These are phyloP conservation scores for Coniochaeta prunicola DNA, from an alignment of 2,329 filamentous ascomycete species.

Conservation along the genomic window DNA sequence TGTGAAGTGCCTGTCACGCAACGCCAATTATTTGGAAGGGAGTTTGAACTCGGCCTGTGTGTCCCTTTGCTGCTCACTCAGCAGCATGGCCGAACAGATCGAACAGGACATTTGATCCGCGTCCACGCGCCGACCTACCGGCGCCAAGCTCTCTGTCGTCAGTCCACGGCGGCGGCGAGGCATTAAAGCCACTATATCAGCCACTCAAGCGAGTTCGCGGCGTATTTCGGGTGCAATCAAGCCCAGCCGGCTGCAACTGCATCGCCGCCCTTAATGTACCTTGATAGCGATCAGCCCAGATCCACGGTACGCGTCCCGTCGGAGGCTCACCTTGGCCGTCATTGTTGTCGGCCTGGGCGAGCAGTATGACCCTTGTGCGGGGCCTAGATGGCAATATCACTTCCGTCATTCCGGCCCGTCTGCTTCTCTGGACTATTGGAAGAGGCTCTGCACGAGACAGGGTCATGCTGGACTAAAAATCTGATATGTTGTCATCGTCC, in stretches of 20 bases:
- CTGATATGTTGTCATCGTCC: background rate
- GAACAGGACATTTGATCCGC: background rate
- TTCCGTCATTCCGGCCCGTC: background rate
- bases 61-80: background rate
- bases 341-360: background rate
- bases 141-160: background rate
- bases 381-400: background rate
- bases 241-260: background rate
- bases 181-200: background rate
- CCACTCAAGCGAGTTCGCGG: background rate
- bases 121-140: background rate
- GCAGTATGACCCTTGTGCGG: background rate
- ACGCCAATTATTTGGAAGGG: background rate
- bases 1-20: background rate
- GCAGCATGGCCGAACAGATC: background rate
- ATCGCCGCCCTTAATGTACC: background rate
- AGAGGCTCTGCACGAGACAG: background rate
- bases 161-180: background rate
- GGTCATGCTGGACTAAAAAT: background rate
- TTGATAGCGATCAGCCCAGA: background rate
- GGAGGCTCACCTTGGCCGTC: background rate
- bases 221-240: background rate
- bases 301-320: background rate
- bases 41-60: background rate
- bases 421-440: background rate